Evolutionary conservation across 2,329 filamentous ascomycete genomes (phyloP), one percentile per base, ranked within the genome.

Genomic region (Fusarium albosuccineum): DNA sequence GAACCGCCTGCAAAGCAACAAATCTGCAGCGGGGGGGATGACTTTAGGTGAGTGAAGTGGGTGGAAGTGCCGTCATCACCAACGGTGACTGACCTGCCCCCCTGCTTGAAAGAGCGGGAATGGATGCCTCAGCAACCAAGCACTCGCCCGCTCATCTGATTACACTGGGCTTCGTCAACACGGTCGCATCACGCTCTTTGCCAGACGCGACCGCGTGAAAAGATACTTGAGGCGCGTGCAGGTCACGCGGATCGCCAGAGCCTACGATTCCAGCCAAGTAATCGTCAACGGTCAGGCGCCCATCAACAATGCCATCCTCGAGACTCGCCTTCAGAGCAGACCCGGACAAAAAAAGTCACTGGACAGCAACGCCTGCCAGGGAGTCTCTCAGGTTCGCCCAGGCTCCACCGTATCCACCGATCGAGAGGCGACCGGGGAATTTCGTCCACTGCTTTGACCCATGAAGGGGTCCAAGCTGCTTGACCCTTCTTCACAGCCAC

Each of bases 101-200:
- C 60, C 64, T 55, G 50, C 65, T 61, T 66, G 34, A 52, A 33
- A 55, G 51, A 36, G 63, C 59, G 53, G 63, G 44, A 66, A 41
- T 55, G 65, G 62, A 69, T 70, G 71, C 71, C 71, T 73, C 66
- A 71, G 71, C 71, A 73, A 73, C 70, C 63, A 63, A 56, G 40
- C 45, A 34, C 4, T 9, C 33, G 33, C 9, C 13, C 40, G 42
- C 62, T 63, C 67, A 67, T 64, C 39, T 60, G 62, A 69, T 67
- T 63, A 37, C 56, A 46, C 34, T 30, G 27, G n/a, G 22, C 27
- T 22, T 52, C 57, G 54, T 61, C 64, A 68, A 51, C 61, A 66
- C 54, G 57, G 60, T 62, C 70, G 64, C 64, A 58, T 69, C 67
- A 62, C 57, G 51, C 68, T 55, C 49, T 41, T 57, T 54, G 50